phyloP scores from a whole-genome alignment of 2,329 filamentous ascomycete genomes.

The Verticillium nubilum region DNA sequence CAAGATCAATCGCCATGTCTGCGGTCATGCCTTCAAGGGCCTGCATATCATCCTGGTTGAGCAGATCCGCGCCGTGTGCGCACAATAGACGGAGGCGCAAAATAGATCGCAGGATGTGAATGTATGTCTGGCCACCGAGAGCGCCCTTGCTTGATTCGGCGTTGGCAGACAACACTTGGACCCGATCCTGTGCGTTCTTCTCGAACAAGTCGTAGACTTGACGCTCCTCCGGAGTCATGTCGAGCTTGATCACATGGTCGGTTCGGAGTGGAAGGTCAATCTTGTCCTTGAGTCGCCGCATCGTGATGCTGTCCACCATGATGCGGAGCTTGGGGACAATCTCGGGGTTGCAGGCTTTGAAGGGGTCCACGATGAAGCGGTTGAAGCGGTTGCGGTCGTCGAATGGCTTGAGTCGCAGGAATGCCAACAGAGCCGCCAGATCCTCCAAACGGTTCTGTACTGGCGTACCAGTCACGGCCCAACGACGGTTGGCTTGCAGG shows the following conservation, averaged over 20 bases:
- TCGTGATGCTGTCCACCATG: constrained; percentile 88
- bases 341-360: constrained; percentile 79
- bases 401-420: constrained; percentile 80
- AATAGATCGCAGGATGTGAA: constrained; percentile 88
- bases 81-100: constrained; percentile 84
- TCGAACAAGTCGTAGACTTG: constrained; percentile 81
- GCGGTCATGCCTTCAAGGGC: constrained; percentile 76
- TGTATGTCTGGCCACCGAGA: constrained; percentile 81
- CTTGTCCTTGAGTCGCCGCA: constrained; percentile 86
- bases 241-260: constrained; percentile 67
- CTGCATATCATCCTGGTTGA: constrained; percentile 77
- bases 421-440: constrained; percentile 78
- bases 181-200: constrained; percentile 71
- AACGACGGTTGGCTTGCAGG: constrained; percentile 74
- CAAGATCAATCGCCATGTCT: constrained; percentile 82
- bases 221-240: constrained; percentile 71
- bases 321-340: constrained; percentile 82
- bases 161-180: constrained; percentile 62
- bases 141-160: constrained; percentile 42
- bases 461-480: constrained; percentile 96
- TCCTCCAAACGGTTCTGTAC: constrained; percentile 93
- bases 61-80: constrained; percentile 86
- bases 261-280: constrained; percentile 73
- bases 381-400: constrained; percentile 71
- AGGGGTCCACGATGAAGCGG: constrained; percentile 75